phyloP scores from a whole-genome alignment of 2,329 filamentous ascomycete genomes.

The Rutstroemia sp. region DNA sequence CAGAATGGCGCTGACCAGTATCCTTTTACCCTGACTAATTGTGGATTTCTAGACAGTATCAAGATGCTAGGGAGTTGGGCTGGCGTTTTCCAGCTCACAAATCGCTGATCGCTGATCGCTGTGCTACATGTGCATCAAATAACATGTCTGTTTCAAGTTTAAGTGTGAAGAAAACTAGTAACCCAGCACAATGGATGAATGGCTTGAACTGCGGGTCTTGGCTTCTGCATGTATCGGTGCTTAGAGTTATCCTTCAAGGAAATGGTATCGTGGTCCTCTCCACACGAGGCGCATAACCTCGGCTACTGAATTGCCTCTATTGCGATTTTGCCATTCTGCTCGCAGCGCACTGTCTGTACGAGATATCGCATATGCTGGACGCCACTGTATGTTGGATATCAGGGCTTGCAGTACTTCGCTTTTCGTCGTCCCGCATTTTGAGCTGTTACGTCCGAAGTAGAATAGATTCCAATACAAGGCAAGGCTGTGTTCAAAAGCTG shows the following conservation, averaged over 20 bases:
- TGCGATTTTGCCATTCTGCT: not conserved
- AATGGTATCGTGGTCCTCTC: not conserved
- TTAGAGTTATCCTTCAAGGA: not conserved
- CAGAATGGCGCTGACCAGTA: no score
- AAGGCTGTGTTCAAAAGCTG: not conserved
- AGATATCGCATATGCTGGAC: not conserved
- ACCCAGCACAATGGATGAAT: no score
- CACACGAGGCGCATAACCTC: not conserved
- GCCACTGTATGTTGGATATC: not conserved
- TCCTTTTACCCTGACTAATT: no score
- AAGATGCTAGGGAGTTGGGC: no score
- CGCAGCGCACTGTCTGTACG: not conserved
- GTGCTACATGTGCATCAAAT: no score
- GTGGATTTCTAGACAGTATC: no score
- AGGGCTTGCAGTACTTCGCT: not conserved
- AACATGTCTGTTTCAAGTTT: no score
- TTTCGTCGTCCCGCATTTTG: not conserved
- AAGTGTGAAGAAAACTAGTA: no score
- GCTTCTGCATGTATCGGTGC: not conserved
- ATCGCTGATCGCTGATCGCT: no score
- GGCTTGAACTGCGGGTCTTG: not conserved
- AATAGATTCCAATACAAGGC: not conserved
- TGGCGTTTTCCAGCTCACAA: no score
- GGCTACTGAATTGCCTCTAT: not conserved
- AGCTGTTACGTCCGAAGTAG: not conserved